Percentiles rank a stretch among this genome's conserved stretches.
Conservation (phyloP, 306 rosid genomes). For the Sesbania bispinosa region DNA sequence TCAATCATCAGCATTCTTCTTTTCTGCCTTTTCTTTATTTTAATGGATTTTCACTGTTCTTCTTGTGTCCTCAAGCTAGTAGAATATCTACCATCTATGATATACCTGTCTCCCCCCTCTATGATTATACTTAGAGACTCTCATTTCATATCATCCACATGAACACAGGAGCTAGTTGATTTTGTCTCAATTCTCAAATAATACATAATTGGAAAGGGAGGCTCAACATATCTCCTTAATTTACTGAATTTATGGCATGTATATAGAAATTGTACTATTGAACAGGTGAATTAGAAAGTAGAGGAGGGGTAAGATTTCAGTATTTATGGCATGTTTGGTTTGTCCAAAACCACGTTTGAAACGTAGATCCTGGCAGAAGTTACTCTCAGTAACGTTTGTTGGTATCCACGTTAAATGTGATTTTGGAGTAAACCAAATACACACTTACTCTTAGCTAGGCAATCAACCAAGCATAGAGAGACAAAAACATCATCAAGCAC, state of each 20-base stretch:
- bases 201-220: neutral
- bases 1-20: neutral
- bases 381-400: no score
- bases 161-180: neutral
- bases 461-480: neutral
- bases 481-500: neutral
- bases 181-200: neutral
- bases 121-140: no score
- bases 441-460: no score
- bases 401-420: no score
- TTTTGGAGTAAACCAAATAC: no score
- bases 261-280: neutral
- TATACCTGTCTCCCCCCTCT: neutral
- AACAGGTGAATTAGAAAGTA: no score
- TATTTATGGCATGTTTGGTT: no score
- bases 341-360: no score
- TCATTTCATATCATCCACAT: neutral
- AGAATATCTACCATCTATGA: neutral
- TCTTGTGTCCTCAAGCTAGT: neutral
- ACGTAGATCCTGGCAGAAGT: no score
- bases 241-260: neutral
- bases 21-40: neutral
- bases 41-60: neutral
- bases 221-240: neutral
- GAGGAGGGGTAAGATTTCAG: no score